Base-by-base conservation (phyloP, 345 rosid species). In the Crucihimalaya himalaica region DNA sequence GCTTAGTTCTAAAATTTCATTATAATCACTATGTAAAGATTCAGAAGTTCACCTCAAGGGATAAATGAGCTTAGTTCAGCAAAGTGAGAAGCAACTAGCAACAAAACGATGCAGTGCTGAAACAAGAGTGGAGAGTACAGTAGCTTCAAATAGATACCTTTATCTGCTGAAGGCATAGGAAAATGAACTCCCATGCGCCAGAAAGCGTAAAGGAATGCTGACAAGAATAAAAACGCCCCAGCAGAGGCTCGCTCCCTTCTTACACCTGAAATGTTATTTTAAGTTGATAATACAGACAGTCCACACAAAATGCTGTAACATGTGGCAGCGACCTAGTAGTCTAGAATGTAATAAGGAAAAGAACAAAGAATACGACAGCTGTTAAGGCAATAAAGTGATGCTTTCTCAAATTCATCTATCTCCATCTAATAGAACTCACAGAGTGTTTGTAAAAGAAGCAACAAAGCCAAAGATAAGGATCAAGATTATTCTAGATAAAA, bases 151-250 rank as follows among this genome's bases (percentile, higher is more conserved):
- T 4, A n/a, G 21, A 29, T 73, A 92, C 96, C 93, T 83, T 86
- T 90, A 71, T 88, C 93, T 18, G 88, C 83, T 6, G 95, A 89
- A 78, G 96, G 97, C 97, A 93, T 93, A 42, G 96, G 98, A 56
- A 90, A 93, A 83, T 93, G 98, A 81, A 93, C 74, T 73, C 98
- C 98, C 98, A 93, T 86, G 69, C 98, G 96, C 98, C 97, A 93
- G 75, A 93, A 93, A 65, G 86, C 96, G 71, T 93, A 93, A 42
- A 93, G 90, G 74, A 87, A 93, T 20, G 89, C 93, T 64, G 88
- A 63, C 82, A 90, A 84, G 81, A 93, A 90, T 57, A 93, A 66
- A 71, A 90, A 71, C 73, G 97, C 97, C 71, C 96, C 97, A 34
- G 81, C 82, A 43, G 86, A 92, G 67, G 97, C 98, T 19, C 97